Evolutionary conservation across 768 basidiomycete species (phyloP), one percentile per base, ranked within the genome.

Genomic region (Lyophyllum decastes): DNA sequence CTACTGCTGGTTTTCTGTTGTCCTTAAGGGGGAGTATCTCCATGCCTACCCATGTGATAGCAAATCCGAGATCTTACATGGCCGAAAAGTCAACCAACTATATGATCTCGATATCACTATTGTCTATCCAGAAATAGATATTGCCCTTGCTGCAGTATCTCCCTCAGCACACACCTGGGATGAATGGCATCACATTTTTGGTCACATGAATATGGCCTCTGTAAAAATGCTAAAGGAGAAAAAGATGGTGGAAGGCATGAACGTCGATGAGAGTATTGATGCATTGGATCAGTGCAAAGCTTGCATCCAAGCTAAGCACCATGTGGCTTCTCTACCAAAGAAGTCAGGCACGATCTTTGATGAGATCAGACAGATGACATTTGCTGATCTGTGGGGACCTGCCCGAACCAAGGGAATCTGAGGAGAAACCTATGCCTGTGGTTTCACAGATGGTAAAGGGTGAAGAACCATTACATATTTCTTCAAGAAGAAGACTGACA

Each of bases 371-470:
- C 45, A 58, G 17, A 48, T 48, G 43, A 58, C 57, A 16, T 40
- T 33, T 2, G 45, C 59, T 57, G 70, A 76, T 59, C 59, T 76
- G 0, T 76, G 72, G 70, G 72, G 74, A 45, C 70, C 70, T 1
- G 64, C 66, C 1, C 59, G 55, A 9, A 59, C 57, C 0, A 34
- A 44, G 12, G 69, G 69, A 2, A 67, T 70, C 11, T 49, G 63
- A 19, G 61, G 64, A 11, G 64, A 49, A 22, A 57, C 58, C 26
- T 76, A 73, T 58, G 67, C 64, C 49, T 62, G 70, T 40, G 63
- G 66, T 0, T 70, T 73, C 48, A 70, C 66, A 1, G 69, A 72
- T 48, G 68, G 64, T 25, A 43, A 54, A 17, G 59, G 55, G 12
- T 55, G 54, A 1, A 22, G n/a, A n/a, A n/a, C n/a, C n/a, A n/a